These are phyloP conservation scores for Claviceps fusiformis DNA, from an alignment of 2,329 filamentous ascomycete species.

Conservation along the genomic window DNA sequence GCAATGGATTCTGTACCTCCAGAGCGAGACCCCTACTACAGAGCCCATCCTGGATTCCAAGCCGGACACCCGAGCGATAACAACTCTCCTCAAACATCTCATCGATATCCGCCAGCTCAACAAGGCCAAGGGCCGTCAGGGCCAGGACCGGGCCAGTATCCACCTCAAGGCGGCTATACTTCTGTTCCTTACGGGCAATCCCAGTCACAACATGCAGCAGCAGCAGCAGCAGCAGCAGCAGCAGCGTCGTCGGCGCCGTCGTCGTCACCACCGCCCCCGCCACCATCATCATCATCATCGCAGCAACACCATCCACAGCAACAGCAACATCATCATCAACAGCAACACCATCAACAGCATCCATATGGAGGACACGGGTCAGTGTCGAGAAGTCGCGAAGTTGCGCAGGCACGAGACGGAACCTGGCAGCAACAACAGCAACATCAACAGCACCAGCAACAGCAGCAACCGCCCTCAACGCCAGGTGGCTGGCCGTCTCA, in stretches of 20 bases:
- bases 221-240: no score
- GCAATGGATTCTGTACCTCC: slow-evolving; percentile 24
- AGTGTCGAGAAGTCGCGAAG: slow-evolving; percentile 29
- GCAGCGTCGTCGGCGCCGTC: slow-evolving; percentile 33
- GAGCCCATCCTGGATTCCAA: slow-evolving; percentile 22
- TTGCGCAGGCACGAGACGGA: slow-evolving; percentile 21
- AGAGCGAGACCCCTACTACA: slow-evolving; percentile 35
- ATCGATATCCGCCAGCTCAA: slow-evolving; percentile 32
- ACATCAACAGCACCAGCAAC: slow-evolving; percentile 1
- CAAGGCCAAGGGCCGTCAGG: slow-evolving; percentile 15
- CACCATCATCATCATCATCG: slow-evolving; percentile 9
- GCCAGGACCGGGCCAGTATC: slow-evolving; percentile 20
- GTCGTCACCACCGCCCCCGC: slow-evolving; percentile 31
- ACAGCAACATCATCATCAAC: background rate
- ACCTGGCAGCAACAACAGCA: slow-evolving; percentile 18
- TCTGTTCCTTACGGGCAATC: slow-evolving; percentile 23
- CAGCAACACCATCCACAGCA: slow-evolving; percentile 24
- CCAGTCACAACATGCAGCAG: slow-evolving; percentile 24
- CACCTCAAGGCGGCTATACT: slow-evolving; percentile 31
- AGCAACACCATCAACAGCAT: background rate
- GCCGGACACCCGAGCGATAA: slow-evolving; percentile 23
- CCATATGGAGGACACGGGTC: slow-evolving; percentile 32
- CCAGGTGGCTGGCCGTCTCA: slow-evolving; percentile 17
- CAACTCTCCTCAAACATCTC: slow-evolving; percentile 33
- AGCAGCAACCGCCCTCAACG: slow-evolving; percentile 8